Evolutionary conservation across 1,139 yeast genomes (phyloP).

Genomic region (Geotrichum candidum): DNA sequence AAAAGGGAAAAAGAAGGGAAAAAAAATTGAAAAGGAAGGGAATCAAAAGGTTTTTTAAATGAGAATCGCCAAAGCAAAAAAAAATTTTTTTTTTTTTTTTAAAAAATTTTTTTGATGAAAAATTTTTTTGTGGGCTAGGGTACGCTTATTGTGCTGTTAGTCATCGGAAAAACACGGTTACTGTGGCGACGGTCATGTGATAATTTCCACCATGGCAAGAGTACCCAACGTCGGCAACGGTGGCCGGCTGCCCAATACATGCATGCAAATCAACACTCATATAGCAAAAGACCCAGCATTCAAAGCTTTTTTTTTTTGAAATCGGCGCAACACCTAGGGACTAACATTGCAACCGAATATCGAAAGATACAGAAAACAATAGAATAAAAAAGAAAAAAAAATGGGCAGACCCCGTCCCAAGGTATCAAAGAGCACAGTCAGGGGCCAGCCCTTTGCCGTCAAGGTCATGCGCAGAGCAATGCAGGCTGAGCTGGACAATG

Average conservation of each 20-base stretch:
- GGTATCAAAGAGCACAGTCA: conserved; percentile 9
- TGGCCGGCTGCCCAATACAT: not conserved
- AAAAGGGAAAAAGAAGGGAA: not conserved
- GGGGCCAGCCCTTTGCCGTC: conserved; percentile 11
- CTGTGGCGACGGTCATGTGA: not conserved
- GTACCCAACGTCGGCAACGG: not conserved
- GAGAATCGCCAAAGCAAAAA: not conserved
- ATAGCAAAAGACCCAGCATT: not conserved
- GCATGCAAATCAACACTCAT: not conserved
- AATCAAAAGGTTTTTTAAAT: conserved; percentile 1
- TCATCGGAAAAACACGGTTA: not conserved
- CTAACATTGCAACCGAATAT: not conserved
- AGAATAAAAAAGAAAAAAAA: not conserved
- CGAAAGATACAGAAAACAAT: not conserved
- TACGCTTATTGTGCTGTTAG: not conserved
- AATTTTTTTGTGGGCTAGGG: not conserved
- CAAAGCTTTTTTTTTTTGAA: not conserved
- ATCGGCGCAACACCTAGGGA: not conserved
- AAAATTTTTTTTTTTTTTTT: not conserved
- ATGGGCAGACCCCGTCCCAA: conserved; percentile 12
- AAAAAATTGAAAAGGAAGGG: not conserved
- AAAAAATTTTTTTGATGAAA: conserved; percentile 1
- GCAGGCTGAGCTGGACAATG: not conserved
- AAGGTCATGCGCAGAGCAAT: conserved; percentile 4
- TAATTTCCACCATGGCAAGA: not conserved